These are phyloP conservation scores for Coemansia sp. DNA, from an alignment of 192 early-diverging fungal species.

Conservation along the genomic window DNA sequence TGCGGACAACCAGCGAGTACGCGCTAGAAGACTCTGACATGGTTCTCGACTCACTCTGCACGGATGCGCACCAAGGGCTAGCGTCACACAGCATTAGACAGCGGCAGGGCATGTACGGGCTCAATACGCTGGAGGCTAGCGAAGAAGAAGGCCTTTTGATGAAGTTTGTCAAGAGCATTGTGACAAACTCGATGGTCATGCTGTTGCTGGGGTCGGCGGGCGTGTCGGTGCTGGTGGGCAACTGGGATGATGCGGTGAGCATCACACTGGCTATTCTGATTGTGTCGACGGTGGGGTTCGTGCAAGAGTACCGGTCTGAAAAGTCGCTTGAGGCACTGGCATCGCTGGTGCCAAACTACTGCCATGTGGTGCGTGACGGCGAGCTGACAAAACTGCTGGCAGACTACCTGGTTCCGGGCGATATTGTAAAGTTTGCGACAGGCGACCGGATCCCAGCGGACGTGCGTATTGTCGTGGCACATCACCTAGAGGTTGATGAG, in stretches of 20 bases:
- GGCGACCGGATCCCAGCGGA: constrained; percentile 96
- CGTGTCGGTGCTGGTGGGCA: constrained; percentile 69
- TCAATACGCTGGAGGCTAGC: constrained; percentile 70
- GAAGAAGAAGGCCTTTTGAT: constrained; percentile 75
- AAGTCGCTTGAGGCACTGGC: constrained; percentile 90
- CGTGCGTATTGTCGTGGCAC: constrained; percentile 71
- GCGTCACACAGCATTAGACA: constrained; percentile 63
- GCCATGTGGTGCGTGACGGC: constrained; percentile 75
- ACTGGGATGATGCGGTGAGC: constrained; percentile 85
- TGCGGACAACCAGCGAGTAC: constrained; percentile 50
- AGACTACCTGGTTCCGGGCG: constrained; percentile 86
- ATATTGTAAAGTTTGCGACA: constrained; percentile 79
- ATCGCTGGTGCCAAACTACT: constrained; percentile 82
- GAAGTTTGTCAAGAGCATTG: constrained; percentile 84
- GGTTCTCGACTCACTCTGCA: constrained; percentile 58
- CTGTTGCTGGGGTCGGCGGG: constrained; percentile 83
- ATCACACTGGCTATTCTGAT: constrained; percentile 78
- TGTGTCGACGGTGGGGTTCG: constrained; percentile 85
- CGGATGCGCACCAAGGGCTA: constrained; percentile 71
- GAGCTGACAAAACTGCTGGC: constrained; percentile 61
- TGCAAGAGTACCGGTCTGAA: constrained; percentile 93
- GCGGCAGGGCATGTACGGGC: constrained; percentile 70
- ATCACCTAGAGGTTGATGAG: constrained; percentile 90
- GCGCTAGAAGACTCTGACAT: constrained; percentile 32
- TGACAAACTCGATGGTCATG: constrained; percentile 84